Conservation (phyloP, 2,329 filamentous ascomycete genomes). For the Stemphylium beticola region DNA sequence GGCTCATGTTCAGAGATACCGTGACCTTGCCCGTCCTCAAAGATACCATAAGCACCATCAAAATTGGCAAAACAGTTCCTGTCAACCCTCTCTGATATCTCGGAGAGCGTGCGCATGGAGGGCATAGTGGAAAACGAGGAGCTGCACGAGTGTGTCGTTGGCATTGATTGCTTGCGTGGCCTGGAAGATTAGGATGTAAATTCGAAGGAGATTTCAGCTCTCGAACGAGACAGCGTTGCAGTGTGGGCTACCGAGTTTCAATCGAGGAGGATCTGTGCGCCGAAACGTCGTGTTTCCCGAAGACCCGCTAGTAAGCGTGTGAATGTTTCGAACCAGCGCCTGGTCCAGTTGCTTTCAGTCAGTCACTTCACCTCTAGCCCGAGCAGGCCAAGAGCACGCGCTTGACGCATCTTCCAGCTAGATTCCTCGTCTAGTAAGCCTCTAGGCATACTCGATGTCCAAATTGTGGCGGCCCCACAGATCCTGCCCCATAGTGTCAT, state of each 20-base stretch:
- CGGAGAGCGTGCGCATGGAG: not conserved
- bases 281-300: not conserved
- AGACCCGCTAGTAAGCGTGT: not conserved
- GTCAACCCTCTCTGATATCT: not conserved
- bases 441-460: not conserved
- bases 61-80: constrained; percentile 1
- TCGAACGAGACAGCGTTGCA: not conserved
- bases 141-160: constrained; percentile 1
- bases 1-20: not conserved
- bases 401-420: not conserved
- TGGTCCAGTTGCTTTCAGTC: not conserved
- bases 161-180: not conserved
- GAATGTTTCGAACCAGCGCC: not conserved
- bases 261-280: not conserved
- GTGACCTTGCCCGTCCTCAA: not conserved
- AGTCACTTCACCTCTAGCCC: no score
- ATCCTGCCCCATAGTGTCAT: not conserved
- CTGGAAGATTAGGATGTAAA: not conserved
- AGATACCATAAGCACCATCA: not conserved
- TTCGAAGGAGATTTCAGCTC: not conserved
- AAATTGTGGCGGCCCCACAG: not conserved
- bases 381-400: not conserved
- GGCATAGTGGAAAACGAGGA: constrained; percentile 8
- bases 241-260: not conserved
- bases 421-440: not conserved